Evolutionary conservation across 345 rosid species (phyloP).

Genomic region (Acer negundo): DNA sequence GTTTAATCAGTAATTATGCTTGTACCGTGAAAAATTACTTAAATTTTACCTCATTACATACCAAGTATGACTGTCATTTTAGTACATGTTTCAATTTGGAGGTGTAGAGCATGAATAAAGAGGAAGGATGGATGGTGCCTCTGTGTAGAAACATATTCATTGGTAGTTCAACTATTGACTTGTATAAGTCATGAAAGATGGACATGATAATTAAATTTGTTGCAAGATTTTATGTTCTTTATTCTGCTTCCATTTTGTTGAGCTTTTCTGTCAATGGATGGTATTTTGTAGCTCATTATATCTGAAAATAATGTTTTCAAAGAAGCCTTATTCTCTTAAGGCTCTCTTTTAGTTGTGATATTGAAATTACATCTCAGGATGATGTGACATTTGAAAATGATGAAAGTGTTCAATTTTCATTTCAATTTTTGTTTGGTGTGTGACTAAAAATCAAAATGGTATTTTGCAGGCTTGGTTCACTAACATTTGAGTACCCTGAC

Average conservation of each 20-base stretch:
- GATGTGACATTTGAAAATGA: background rate
- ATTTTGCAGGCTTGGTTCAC: slow-evolving; percentile 75
- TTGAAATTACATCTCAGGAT: background rate
- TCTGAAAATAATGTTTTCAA: background rate
- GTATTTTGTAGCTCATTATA: background rate
- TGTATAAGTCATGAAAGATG: background rate
- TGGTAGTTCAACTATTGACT: slow-evolving; percentile 1
- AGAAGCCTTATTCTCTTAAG: background rate
- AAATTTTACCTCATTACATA: background rate
- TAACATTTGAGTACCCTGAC: slow-evolving; percentile 89
- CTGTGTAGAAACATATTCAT: background rate
- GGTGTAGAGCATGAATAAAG: too few species aligned
- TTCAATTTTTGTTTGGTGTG: background rate
- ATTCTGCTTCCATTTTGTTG: background rate
- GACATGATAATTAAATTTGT: background rate
- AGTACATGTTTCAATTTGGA: background rate
- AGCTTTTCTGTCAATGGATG: background rate
- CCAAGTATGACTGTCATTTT: background rate
- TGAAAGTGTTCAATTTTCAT: background rate
- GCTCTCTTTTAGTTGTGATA: background rate
- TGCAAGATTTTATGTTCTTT: background rate
- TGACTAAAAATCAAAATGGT: background rate
- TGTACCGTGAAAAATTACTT: background rate
- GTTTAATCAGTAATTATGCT: background rate
- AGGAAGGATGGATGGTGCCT: background rate